Base-by-base conservation (phyloP, 176 grass and related monocot species). In the Ananas comosus region DNA sequence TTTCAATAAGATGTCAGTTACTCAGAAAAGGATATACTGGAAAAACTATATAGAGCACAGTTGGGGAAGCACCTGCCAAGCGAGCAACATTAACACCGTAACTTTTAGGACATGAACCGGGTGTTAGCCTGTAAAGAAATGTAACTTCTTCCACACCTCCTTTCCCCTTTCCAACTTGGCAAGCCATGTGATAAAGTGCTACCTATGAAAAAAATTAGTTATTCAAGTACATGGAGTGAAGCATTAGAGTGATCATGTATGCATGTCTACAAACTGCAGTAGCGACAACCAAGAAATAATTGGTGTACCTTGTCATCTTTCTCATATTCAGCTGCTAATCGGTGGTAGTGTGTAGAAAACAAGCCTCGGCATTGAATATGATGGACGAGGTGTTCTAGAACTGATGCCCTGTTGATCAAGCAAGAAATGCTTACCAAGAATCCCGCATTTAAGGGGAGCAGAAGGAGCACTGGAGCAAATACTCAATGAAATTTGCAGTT, bases 281-380 rank as follows among this genome's bases (percentile, higher is more conserved):
- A 64, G 23, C 0, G 69, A 33, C 3, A 63, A 72, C 23, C 16
- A 65, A 70, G 57, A 70, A 47, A 71, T 71, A 29, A 51, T 64
- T 17, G 16, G 65, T 47, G 63, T 83, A 96, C 93, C 86, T 87
- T 91, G 18, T 42, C 24, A 77, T 85, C 68, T 58, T 96, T 79
- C 83, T 73, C 68, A 73, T 92, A 85, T 78, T 96, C 93, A 56
- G 79, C 70, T 67, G 89, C 84, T 83, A 97, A 52, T 14, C 86
- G 80, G 84, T 97, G 93, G 80, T 92, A 97, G 71, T 97, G 93
- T 17, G 93, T 92, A 48, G 93, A 97, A 90, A 97, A 97, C 68
- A 97, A 80, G 16, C 93, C 93, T 73, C 91, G 84, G 67, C 93
- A 97, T 64, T 87, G 81, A 53, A 90, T 86, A 65, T 57, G 67